Conservation (phyloP, 495 filamentous ascomycete species). For the Xeromyces bisporus region DNA sequence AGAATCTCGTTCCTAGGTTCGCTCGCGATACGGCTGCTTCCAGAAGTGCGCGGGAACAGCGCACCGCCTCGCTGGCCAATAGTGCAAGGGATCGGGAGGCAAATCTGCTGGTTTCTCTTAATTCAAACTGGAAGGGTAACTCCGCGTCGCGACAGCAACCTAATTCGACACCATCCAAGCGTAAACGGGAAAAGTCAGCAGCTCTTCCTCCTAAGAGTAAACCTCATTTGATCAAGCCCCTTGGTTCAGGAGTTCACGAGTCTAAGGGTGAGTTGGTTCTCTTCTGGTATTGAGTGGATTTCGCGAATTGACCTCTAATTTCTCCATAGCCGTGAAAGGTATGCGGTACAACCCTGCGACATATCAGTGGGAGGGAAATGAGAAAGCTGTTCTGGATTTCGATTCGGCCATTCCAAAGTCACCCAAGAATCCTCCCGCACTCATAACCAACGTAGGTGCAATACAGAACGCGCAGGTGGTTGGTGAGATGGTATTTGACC, state of each 20-base stretch:
- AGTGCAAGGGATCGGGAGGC: slow-evolving; percentile 25
- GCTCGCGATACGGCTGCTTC: slow-evolving; percentile 84
- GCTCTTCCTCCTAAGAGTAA: slow-evolving; percentile 34
- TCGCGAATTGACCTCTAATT: not conserved
- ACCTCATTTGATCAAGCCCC: slow-evolving; percentile 55
- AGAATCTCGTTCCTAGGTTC: slow-evolving; percentile 55
- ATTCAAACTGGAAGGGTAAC: slow-evolving; percentile 66
- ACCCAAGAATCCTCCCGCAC: slow-evolving; percentile 63
- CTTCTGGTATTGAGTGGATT: too few relatives aligned
- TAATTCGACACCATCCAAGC: slow-evolving; percentile 22
- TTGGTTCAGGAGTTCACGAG: slow-evolving; percentile 42
- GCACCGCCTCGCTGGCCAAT: slow-evolving; percentile 36
- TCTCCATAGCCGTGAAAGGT: slow-evolving; percentile 56
- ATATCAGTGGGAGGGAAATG: slow-evolving; percentile 91
- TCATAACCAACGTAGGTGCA: slow-evolving; percentile 74
- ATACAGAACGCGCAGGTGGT: slow-evolving; percentile 70
- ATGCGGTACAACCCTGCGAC: slow-evolving; percentile 85
- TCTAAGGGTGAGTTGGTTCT: slow-evolving; percentile 43
- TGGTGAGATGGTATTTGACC: slow-evolving; percentile 94
- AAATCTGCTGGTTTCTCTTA: slow-evolving; percentile 45
- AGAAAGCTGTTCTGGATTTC: slow-evolving; percentile 63
- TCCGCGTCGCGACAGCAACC: slow-evolving; percentile 39
- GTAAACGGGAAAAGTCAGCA: slow-evolving; percentile 38
- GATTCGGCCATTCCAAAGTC: slow-evolving; percentile 35
- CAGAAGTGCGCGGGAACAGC: slow-evolving; percentile 77